Evolutionary conservation across 345 rosid genomes (phyloP), one percentile per base, ranked within the genome.

Genomic region (Lepidium africanum): DNA sequence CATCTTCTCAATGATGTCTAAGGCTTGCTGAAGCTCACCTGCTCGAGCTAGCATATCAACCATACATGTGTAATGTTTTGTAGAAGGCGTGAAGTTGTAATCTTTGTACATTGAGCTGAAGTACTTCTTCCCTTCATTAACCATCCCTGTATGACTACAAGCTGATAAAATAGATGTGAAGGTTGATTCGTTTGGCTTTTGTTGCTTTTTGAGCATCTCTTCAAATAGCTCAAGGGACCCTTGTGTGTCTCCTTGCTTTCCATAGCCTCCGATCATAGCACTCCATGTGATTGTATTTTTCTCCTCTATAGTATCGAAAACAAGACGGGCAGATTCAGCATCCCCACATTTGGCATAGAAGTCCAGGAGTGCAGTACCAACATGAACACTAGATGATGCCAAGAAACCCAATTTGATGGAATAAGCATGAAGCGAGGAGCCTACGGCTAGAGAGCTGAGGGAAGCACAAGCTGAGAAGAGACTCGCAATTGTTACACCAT

Each of bases 261-360:
- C 96, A 63, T 82, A 85, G 55, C 94, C 94, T 59, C 92, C 85
- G 9, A 90, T 88, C 86, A 88, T 85, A 32, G 97, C 92, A 69
- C 96, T 90, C 91, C 94, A 84, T 36, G 98, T 88, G 38, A 85
- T 81, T 17, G 78, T 81, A 71, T 77, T 90, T 75, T 78, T 78
- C 67, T 81, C 76, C 65, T 74, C 76, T 83, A 90, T 85, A 52
- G 72, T 64, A 57, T 83, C 76, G 53, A 90, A 86, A 61, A 87
- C 71, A 10, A 32, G 53, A 52, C 88, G 91, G 40, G 98, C 96
- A 42, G 89, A 88, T 46, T 74, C 60, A 7, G 84, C 69, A 77
- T 80, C 81, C 51, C 91, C 97, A 43, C 94, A 90, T 82, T 92
- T 92, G 30, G 88, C 85, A 63, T 90, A 93, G 69, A 93, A 83